Percentiles rank a stretch among this genome's conserved stretches.
Conservation (phyloP, 768 basidiomycete genomes). For the Saitozyma podzolica region DNA sequence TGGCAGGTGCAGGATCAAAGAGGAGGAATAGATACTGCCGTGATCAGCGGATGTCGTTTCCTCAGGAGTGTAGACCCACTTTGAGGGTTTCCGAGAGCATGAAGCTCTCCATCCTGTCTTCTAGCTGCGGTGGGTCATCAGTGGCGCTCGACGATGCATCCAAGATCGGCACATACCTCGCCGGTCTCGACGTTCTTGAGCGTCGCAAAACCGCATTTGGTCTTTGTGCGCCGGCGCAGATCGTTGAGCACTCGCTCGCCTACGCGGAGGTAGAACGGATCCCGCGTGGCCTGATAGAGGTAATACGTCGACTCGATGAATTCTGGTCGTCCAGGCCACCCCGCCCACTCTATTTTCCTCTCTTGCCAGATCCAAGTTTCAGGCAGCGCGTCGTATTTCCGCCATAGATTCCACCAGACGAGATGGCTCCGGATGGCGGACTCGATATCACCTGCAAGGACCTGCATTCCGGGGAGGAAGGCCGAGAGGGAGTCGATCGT, state of each 20-base stretch:
- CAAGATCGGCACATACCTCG: constrained; percentile 25
- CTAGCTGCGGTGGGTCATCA: constrained; percentile 60
- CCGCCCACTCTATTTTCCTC: constrained; percentile 45
- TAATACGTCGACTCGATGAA: constrained; percentile 97
- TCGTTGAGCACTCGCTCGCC: constrained; percentile 82
- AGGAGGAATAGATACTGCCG: constrained; percentile 84
- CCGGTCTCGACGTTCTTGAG: constrained; percentile 69
- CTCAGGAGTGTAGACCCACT: constrained; percentile 54
- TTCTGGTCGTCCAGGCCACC: constrained; percentile 59
- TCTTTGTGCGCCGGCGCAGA: constrained; percentile 69
- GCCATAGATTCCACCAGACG: constrained; percentile 91
- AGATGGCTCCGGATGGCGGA: constrained; percentile 91
- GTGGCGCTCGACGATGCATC: background rate
- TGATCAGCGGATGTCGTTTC: constrained; percentile 13
- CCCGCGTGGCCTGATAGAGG: constrained; percentile 87
- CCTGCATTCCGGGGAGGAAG: constrained; percentile 94
- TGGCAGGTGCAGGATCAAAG: constrained; percentile 70
- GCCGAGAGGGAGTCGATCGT: constrained; percentile 95
- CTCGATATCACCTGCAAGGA: constrained; percentile 64
- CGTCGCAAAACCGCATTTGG: constrained; percentile 80
- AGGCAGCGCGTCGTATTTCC: constrained; percentile 79
- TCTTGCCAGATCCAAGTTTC: constrained; percentile 86
- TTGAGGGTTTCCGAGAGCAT: constrained; percentile 90
- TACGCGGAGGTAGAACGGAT: constrained; percentile 88
- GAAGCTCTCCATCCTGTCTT: constrained; percentile 97